Percentiles rank a stretch among this genome's conserved stretches.
phyloP scores from a whole-genome alignment of 768 basidiomycete genomes.

The Naganishia randhawae region DNA sequence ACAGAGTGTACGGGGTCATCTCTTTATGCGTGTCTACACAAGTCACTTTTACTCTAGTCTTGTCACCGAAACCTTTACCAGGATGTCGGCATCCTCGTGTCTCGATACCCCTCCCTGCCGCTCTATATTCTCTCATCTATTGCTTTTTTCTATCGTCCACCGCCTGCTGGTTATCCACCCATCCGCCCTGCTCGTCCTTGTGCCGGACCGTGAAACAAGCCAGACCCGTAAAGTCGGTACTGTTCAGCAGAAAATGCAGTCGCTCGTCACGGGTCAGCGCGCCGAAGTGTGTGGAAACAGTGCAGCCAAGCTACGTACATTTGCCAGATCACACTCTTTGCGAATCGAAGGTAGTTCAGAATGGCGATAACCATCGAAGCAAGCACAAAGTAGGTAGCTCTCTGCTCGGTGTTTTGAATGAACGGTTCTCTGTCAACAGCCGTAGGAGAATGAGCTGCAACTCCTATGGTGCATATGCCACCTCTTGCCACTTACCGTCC shows the following conservation, averaged over 20 bases:
- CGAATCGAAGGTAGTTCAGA: constrained; percentile 70
- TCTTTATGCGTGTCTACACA: not conserved
- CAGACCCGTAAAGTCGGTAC: constrained; percentile 87
- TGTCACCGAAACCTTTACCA: not conserved
- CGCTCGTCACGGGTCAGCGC: not conserved
- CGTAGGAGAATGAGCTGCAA: not conserved
- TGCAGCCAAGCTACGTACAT: constrained; percentile 37
- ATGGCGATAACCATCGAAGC: constrained; percentile 67
- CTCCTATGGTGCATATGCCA: not conserved
- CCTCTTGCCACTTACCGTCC: constrained; percentile 62
- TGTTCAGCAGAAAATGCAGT: constrained; percentile 56
- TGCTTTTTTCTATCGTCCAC: constrained; percentile 33
- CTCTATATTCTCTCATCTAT: constrained; percentile 8
- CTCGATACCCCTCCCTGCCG: not conserved
- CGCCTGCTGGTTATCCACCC: constrained; percentile 46
- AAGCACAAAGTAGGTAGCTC: constrained; percentile 69
- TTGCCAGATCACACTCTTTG: constrained; percentile 67
- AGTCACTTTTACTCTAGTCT: not conserved
- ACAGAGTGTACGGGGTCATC: no score
- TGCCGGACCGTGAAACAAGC: constrained; percentile 90
- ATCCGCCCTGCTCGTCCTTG: constrained; percentile 58
- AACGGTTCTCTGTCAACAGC: constrained; percentile 58
- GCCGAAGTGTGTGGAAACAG: not conserved
- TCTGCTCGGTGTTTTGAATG: constrained; percentile 64
- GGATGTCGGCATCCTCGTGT: not conserved